A percentile compares a stretch with the other conserved stretches of the same genome.
Evolutionary conservation across 2,329 filamentous ascomycete genomes (phyloP).

Genomic region (Aspergillus vadensis): DNA sequence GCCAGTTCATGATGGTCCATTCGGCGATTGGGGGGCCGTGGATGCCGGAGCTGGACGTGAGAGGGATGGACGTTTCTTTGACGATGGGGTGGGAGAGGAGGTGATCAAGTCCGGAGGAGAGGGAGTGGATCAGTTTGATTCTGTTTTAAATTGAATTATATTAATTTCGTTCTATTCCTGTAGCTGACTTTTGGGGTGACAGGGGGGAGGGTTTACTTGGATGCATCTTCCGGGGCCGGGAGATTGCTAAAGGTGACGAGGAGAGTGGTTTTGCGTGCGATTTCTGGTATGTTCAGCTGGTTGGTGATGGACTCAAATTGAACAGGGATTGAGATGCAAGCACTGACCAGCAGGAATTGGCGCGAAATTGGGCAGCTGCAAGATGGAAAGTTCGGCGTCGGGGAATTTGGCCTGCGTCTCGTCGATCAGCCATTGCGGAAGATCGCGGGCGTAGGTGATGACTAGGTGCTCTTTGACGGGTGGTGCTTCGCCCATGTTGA

Average conservation of each 20-base stretch:
- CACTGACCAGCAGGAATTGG: slow-evolving; percentile 29
- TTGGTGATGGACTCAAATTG: not conserved
- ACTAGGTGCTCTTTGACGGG: slow-evolving; percentile 25
- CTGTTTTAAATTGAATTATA: slow-evolving; percentile 18
- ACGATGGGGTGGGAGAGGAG: slow-evolving; percentile 56
- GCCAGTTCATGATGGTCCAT: slow-evolving; percentile 65
- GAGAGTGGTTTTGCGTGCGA: slow-evolving; percentile 27
- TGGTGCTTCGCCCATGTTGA: slow-evolving; percentile 28
- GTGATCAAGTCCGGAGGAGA: slow-evolving; percentile 61
- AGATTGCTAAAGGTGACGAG: slow-evolving; percentile 30
- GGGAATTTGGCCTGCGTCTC: slow-evolving; percentile 27
- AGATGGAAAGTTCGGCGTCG: slow-evolving; percentile 23
- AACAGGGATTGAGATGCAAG: not conserved
- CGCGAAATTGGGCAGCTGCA: slow-evolving; percentile 15
- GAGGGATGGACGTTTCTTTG: slow-evolving; percentile 53
- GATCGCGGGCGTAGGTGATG: slow-evolving; percentile 20
- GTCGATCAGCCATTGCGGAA: slow-evolving; percentile 22
- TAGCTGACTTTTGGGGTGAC: not conserved
- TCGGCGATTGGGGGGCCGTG: slow-evolving; percentile 67
- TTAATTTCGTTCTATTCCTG: slow-evolving; percentile 11
- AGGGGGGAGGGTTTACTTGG: slow-evolving; percentile 24
- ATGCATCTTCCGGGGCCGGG: slow-evolving; percentile 30
- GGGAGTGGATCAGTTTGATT: slow-evolving; percentile 57
- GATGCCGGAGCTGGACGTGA: slow-evolving; percentile 59
- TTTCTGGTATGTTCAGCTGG: slow-evolving; percentile 17